phyloP scores from a whole-genome alignment of 805 yeast species.

The Cyberlindnera bimundalis region DNA sequence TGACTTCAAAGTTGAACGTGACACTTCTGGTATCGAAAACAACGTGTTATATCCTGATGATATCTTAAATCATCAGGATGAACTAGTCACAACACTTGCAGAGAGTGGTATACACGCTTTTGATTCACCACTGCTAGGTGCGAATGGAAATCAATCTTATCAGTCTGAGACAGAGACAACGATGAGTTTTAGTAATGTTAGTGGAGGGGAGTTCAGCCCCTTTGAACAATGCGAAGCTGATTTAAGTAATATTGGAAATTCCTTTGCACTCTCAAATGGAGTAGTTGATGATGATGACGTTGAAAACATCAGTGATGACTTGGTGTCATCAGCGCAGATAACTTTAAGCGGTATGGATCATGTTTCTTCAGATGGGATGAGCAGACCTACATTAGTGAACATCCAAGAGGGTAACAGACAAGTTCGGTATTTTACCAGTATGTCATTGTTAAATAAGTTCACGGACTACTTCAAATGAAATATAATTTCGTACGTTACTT shows the following conservation, averaged over 20 bases:
- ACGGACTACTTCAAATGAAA: slow-evolving; percentile 26
- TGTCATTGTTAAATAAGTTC: slow-evolving; percentile 26
- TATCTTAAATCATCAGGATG: slow-evolving; percentile 7
- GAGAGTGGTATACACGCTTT: background rate
- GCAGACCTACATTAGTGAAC: slow-evolving; percentile 11
- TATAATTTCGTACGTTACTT: background rate
- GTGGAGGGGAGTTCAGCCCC: slow-evolving; percentile 23
- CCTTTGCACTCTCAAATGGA: slow-evolving; percentile 7
- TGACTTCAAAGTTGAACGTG: slow-evolving; percentile 37
- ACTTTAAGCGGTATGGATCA: slow-evolving; percentile 14
- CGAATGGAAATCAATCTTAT: slow-evolving; percentile 1
- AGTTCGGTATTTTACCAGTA: slow-evolving; percentile 22
- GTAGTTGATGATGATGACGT: slow-evolving; percentile 15
- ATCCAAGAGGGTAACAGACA: slow-evolving; percentile 23
- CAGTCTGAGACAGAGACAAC: slow-evolving; percentile 25
- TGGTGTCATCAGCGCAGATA: slow-evolving; percentile 22
- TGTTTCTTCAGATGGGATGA: background rate
- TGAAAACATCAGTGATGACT: slow-evolving; percentile 14
- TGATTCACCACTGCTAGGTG: slow-evolving; percentile 5
- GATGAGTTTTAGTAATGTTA: slow-evolving; percentile 24
- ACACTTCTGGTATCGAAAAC: slow-evolving; percentile 46
- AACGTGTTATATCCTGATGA: slow-evolving; percentile 42
- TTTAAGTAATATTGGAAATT: background rate
- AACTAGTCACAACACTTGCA: slow-evolving; percentile 2
- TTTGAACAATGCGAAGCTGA: slow-evolving; percentile 11